Base-by-base conservation (phyloP, 345 rosid species). In the Salix udensis region DNA sequence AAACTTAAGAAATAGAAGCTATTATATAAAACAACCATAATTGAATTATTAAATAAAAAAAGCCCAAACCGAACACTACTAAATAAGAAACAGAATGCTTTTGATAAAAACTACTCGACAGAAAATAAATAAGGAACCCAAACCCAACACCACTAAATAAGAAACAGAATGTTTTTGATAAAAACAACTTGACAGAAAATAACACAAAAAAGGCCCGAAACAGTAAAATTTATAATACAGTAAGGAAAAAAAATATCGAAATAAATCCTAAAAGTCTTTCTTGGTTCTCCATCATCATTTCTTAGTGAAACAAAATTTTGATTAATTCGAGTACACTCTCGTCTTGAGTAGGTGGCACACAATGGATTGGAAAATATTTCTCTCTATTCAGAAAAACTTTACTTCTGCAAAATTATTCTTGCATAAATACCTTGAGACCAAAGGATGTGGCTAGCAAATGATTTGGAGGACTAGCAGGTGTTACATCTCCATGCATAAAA, bases 391-490 rank as follows among this genome's bases (percentile, higher is more conserved):
- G 31, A 62, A 62, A 24, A 14, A 24, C 12, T 5, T 62, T 62
- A 15, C 12, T n/a, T 15, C 15, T 50, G 19, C 58, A 18, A 50
- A 18, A 6, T 16, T 18, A 53, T 53, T 68, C 39, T 46, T 30
- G 46, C 42, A 62, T 61, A 64, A 70, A 76, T 94, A 96, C 99
- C 98, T 92, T 94, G 80, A 94, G 96, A 82, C 97, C 89, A 78
- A 86, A 84, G 67, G 94, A 82, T 75, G 84, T 69, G 74, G 91
- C 88, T 46, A 89, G 71, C 26, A 77, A 64, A 70, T 82, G 85
- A 77, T 72, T 90, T 7, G 88, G 83, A 77, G 94, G 90, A 82
- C 74, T 82, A 58, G 85, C 85, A 14, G 94, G 92, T 77, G 88
- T 86, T 79, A 96, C 81, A 74, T 96, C 98, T 68, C 85, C 83